These are phyloP conservation scores for Annulohypoxylon moriforme DNA, from an alignment of 495 filamentous ascomycete species.

Conservation along the genomic window DNA sequence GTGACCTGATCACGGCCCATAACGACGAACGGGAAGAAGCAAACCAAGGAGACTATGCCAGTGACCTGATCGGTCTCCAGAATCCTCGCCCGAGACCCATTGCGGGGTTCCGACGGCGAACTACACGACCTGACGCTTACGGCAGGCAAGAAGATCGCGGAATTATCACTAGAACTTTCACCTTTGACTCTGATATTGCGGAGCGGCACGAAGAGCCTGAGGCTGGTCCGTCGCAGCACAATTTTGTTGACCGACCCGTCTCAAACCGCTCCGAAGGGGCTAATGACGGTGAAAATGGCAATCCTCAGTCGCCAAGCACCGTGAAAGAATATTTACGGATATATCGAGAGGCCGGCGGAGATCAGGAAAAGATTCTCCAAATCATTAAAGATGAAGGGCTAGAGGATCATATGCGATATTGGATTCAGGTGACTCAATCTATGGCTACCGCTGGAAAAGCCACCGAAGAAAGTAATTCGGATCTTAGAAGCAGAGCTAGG, in stretches of 20 bases:
- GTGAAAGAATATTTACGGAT: conserved; percentile 62
- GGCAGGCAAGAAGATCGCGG: neutral
- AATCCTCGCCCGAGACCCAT: conserved; percentile 41
- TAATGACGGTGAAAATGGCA: neutral
- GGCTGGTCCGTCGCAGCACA: neutral
- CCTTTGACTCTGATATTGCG: neutral
- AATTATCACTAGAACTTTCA: neutral
- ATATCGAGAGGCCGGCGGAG: conserved; percentile 66
- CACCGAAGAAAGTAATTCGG: neutral
- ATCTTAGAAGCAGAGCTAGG: neutral
- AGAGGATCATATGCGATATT: conserved; percentile 65
- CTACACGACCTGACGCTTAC: conserved; percentile 5
- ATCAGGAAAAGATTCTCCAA: conserved; percentile 67
- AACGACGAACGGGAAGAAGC: conserved; percentile 24
- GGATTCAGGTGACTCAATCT: conserved; percentile 53
- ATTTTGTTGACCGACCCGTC: conserved; percentile 12
- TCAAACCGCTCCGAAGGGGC: neutral
- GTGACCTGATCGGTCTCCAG: conserved; percentile 17
- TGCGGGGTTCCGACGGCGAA: conserved; percentile 32
- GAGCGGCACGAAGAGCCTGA: neutral
- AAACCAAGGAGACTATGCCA: conserved; percentile 14
- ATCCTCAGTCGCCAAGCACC: conserved; percentile 34
- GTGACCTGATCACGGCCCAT: neutral
- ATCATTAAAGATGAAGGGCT: conserved; percentile 72
- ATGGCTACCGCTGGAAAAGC: conserved; percentile 35